Evolutionary conservation across 192 early-diverging fungal genomes (phyloP).

Genomic region (Dissophora ornata): DNA sequence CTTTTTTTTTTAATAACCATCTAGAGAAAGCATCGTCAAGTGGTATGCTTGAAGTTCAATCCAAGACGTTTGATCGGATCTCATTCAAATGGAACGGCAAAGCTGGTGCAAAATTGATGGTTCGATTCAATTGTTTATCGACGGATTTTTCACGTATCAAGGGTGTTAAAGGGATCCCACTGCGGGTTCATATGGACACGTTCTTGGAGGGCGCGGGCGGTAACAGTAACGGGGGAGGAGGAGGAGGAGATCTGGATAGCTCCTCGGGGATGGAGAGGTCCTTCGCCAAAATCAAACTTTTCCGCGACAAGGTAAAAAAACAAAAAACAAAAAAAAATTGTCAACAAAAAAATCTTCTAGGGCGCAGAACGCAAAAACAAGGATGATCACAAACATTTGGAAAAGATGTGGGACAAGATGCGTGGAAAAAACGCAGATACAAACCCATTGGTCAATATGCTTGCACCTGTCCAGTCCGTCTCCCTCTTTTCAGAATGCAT

Average conservation of each 20-base stretch:
- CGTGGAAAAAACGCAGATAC: conserved; percentile 51
- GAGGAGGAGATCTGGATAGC: background rate
- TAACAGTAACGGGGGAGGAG: background rate
- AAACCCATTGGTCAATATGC: conserved; percentile 53
- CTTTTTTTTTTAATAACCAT: background rate
- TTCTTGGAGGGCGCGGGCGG: conserved; percentile 21
- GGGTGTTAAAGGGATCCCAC: conserved; percentile 83
- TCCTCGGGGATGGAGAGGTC: conserved; percentile 60
- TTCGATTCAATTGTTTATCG: conserved; percentile 82
- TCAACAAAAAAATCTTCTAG: conserved; percentile 19
- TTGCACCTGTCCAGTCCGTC: conserved; percentile 55
- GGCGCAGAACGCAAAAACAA: conserved; percentile 86
- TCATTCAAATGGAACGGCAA: conserved; percentile 79
- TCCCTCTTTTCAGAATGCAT: conserved; percentile 48
- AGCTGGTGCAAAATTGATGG: conserved; percentile 70
- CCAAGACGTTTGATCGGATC: conserved; percentile 73
- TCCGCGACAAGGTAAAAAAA: conserved; percentile 75
- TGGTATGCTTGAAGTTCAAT: conserved; percentile 66
- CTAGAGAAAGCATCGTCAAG: conserved; percentile 65
- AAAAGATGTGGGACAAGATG: conserved; percentile 74
- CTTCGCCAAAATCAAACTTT: conserved; percentile 75
- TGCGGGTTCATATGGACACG: conserved; percentile 65
- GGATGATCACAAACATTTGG: conserved; percentile 80
- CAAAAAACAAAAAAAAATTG: no score
- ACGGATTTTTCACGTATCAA: conserved; percentile 86